Base-by-base conservation (phyloP, 305 asterid genomes). In the Fraxinus floribunda region DNA sequence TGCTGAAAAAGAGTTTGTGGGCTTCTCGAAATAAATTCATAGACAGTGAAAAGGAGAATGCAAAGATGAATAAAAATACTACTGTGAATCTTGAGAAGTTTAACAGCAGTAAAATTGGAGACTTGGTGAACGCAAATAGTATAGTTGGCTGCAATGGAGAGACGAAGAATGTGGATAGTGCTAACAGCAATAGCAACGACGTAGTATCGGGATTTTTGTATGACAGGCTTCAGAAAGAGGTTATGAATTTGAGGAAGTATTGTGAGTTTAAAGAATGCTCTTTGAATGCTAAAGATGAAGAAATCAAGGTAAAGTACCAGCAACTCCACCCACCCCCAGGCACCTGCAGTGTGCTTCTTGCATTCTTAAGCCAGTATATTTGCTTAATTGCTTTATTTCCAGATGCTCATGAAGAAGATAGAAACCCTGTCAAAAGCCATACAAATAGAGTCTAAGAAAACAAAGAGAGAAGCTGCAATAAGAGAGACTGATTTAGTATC, bases 201-300 rank as follows among this genome's bases (percentile, higher is more conserved):
- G 36, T 84, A 85, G 98, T 94, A 29, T 92, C 99, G 0, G 98
- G 98, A 52, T 88, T 91, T 83, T 68, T 95, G 80, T 95, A 94
- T 39, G 99, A 95, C 85, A 86, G 90, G 86, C 97, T 94, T 75
- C 98, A 95, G 91, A 95, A 87, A 88, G 99, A 95, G 88, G 95
- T 95, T 79, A 83, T 91, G 71, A 84, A 68, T 55, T 85, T 94
- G 89, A 94, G 95, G 88, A 95, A 92, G 82, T 66, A 81, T 76
- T 90, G 92, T 78, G 93, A 91, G 57, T 72, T 84, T 81, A 94
- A 93, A 87, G 95, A 89, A 0, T 66, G 52, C 24, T 86, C 79
- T 79, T 85, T 94, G 87, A 88, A 77, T 55, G 84, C 94, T 29
- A 92, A 91, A 90, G 95, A 93, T 20, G 98, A 93, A 81, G 97